Evolutionary conservation across 176 grass and related monocot genomes (phyloP), one percentile per base, ranked within the genome.

Genomic region (Themeda triandra): DNA sequence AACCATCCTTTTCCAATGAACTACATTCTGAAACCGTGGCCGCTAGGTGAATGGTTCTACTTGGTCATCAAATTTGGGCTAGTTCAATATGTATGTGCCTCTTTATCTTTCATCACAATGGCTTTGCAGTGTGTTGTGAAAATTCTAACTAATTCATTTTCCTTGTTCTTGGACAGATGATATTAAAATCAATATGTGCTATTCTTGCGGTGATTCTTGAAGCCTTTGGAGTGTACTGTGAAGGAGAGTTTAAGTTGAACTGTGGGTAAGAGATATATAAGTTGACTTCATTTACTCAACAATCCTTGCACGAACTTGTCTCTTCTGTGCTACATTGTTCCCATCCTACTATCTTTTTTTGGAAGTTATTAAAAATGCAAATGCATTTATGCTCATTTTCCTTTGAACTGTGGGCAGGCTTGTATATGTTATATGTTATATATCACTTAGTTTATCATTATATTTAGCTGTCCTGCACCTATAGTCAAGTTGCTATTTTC

Each of bases 1-100:
- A 85, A 95, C 70, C 95, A 98, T 91, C 95, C 95, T 71, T 98
- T 98, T 82, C 92, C 95, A 21, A 93, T 95, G 89, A 98, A 98
- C 79, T 98, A 93, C 83, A 46, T 98, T 44, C 58, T 98, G 48
- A 98, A 95, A 33, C 92, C 92, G 2, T 98, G 95, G 95, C 88
- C 75, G 23, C 48, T 98, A 58, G 87, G 95, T 8, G 87, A 98
- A 80, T 87, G 90, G 90, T 95, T 98, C 87, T 98, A 98, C 75
- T 66, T 90, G 71, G 33, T 92, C 49, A 91, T 98, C 89, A 98
- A 95, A 80, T 92, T 92, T 71, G 95, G 95, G 73, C 92, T 98
- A 71, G 84, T 98, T 84, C 95, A 95, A 83, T 95, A 98, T 87
- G 95, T 98, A 92, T n/a, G 90, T 76, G 18, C 3, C 77, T 85